Evolutionary conservation across 2,329 filamentous ascomycete genomes (phyloP).

Genomic region (Venturia aucupariae): DNA sequence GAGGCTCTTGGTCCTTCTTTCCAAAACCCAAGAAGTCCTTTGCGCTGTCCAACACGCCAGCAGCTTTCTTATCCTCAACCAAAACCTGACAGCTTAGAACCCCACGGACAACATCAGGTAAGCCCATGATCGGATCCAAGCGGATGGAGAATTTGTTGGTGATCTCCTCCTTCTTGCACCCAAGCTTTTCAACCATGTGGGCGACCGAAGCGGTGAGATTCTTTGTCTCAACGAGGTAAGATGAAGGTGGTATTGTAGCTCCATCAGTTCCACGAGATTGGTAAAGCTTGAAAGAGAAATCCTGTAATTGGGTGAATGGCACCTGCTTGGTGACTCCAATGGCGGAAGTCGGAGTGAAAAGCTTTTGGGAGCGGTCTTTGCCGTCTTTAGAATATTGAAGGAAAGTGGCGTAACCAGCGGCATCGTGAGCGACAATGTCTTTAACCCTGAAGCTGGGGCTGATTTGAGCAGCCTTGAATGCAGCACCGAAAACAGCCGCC

Average conservation of each 20-base stretch:
- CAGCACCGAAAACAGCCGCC: conserved; percentile 89
- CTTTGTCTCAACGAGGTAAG: conserved; percentile 55
- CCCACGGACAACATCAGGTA: conserved; percentile 70
- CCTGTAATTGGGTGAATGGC: conserved; percentile 69
- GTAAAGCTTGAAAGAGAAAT: conserved; percentile 72
- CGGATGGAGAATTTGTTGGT: conserved; percentile 70
- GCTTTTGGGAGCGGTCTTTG: conserved; percentile 64
- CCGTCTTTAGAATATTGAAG: conserved; percentile 66
- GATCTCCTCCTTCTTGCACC: conserved; percentile 67
- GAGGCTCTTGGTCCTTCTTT: conserved; percentile 63
- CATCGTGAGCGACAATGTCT: conserved; percentile 81
- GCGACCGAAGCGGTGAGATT: conserved; percentile 82
- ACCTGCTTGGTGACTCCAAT: conserved; percentile 76
- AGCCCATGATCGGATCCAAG: conserved; percentile 62
- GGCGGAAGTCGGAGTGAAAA: conserved; percentile 71
- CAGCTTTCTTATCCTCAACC: conserved; percentile 54
- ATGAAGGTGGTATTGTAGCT: conserved; percentile 42
- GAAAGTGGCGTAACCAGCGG: conserved; percentile 61
- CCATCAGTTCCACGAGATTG: conserved; percentile 50
- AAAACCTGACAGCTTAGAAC: conserved; percentile 79
- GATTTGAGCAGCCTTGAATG: conserved; percentile 84
- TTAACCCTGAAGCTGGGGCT: conserved; percentile 97
- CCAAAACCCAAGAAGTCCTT: conserved; percentile 95
- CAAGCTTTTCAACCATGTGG: conserved; percentile 66
- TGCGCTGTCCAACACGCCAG: conserved; percentile 80